Evolutionary conservation across 2,329 filamentous ascomycete species (phyloP).

Genomic region (Verticillium klebahnii): DNA sequence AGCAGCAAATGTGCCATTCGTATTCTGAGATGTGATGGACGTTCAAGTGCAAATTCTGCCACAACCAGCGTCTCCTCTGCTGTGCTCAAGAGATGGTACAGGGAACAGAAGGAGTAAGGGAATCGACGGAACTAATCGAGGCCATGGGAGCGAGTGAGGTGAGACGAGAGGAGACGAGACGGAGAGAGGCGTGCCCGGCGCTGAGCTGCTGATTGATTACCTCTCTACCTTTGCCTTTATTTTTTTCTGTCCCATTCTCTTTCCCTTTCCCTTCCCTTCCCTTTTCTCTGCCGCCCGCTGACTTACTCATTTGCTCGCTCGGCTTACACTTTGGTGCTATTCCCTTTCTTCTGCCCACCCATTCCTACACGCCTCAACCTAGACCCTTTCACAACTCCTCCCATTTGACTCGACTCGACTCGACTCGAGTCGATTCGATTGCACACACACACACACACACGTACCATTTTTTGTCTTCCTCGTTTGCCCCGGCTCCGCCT

Average conservation of each 20-base stretch:
- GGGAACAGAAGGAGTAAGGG: background rate
- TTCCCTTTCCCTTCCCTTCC: conserved; percentile 5
- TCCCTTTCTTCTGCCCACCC: background rate
- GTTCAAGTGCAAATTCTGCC: background rate
- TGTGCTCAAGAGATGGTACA: background rate
- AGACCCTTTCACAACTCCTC: background rate
- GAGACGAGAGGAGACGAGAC: background rate
- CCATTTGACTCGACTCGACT: background rate
- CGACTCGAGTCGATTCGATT: background rate
- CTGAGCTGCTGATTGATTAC: background rate
- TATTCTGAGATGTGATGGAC: background rate
- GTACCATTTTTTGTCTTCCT: background rate
- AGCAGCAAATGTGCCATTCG: background rate
- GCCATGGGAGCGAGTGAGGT: background rate
- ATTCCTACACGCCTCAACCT: background rate
- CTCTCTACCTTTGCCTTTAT: no score
- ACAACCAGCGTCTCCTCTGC: background rate
- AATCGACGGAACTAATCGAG: no score
- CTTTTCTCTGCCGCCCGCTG: conserved; percentile 6
- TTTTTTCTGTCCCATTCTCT: background rate
- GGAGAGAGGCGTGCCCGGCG: background rate
- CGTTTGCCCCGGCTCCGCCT: background rate
- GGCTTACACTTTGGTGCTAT: background rate
- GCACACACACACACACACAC: background rate
- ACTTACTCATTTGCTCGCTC: background rate